A percentile compares a stretch with the other conserved stretches of the same genome.
Evolutionary conservation across 257 asterid species (phyloP).

Genomic region (Nicotiana paniculata): DNA sequence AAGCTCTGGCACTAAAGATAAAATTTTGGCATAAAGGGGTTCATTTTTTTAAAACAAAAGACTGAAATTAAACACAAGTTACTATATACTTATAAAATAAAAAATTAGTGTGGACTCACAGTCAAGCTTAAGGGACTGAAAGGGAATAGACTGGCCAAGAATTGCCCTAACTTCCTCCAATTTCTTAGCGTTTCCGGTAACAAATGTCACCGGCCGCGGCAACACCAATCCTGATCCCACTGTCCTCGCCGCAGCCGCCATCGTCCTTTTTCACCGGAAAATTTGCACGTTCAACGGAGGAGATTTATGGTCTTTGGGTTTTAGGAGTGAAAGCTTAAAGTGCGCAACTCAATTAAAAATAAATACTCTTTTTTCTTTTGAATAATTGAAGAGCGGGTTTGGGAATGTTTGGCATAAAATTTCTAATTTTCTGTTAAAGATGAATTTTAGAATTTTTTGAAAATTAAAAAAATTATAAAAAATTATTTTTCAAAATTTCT

Average conservation of each 20-base stretch:
- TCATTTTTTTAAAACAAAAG: not conserved
- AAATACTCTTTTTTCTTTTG: not conserved
- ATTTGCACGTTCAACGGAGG: not conserved
- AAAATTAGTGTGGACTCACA: slow-evolving; percentile 24
- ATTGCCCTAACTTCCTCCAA: slow-evolving; percentile 84
- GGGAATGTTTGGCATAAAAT: too few relatives aligned
- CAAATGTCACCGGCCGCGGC: slow-evolving; percentile 81
- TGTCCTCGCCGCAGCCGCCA: slow-evolving; percentile 41
- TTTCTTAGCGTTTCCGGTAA: slow-evolving; percentile 90
- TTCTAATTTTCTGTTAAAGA: too few relatives aligned
- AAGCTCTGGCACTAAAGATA: slow-evolving; percentile 61
- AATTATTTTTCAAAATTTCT: too few relatives aligned
- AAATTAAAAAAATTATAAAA: too few relatives aligned
- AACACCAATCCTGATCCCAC: slow-evolving; percentile 34
- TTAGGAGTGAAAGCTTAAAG: not conserved
- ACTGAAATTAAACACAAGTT: not conserved
- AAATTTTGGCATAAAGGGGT: not conserved
- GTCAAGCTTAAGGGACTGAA: slow-evolving; percentile 76
- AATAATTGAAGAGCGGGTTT: too few relatives aligned
- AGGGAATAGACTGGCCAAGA: slow-evolving; percentile 78
- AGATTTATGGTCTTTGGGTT: not conserved
- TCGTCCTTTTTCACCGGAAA: slow-evolving; percentile 11
- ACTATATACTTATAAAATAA: not conserved
- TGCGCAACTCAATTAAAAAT: not conserved
- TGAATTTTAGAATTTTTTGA: too few relatives aligned